A percentile compares a stretch with the other conserved stretches of the same genome.
Evolutionary conservation across 495 filamentous ascomycete genomes (phyloP).

Genomic region (Aspergillus homomorphus): DNA sequence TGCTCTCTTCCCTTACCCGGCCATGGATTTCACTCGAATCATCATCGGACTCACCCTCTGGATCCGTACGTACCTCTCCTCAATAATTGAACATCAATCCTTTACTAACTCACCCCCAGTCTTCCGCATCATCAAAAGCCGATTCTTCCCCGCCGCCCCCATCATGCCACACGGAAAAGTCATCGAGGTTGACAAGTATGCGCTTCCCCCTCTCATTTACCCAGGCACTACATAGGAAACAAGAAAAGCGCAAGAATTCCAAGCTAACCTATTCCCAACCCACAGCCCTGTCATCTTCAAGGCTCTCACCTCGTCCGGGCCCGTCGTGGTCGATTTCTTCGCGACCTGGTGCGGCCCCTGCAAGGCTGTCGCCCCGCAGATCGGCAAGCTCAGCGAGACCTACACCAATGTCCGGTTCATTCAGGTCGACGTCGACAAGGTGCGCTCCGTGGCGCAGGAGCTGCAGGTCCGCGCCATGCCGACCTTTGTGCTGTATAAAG

Average conservation of each 20-base stretch:
- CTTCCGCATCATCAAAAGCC: constrained; percentile 16
- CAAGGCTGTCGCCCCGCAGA: constrained; percentile 76
- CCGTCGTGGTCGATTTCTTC: constrained; percentile 58
- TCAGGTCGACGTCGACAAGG: constrained; percentile 86
- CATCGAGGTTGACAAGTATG: constrained; percentile 19
- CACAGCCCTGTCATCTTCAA: constrained; percentile 21
- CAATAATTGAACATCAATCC: not conserved
- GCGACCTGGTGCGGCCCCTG: constrained; percentile 84
- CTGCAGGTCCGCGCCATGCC: constrained; percentile 84
- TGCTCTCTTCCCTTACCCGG: not conserved
- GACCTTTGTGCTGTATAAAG: constrained; percentile 76
- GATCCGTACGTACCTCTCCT: not conserved
- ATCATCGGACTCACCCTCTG: not conserved
- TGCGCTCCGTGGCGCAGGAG: constrained; percentile 67
- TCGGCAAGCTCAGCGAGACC: constrained; percentile 60
- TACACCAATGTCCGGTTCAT: constrained; percentile 65
- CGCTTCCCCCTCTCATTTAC: not conserved
- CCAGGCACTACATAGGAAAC: not conserved
- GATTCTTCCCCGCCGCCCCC: constrained; percentile 5
- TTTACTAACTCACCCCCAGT: constrained; percentile 4
- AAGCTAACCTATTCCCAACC: not conserved
- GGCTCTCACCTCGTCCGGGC: constrained; percentile 53
- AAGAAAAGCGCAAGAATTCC: not conserved
- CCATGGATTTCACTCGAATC: not conserved
- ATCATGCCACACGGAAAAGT: constrained; percentile 19